phyloP scores from a whole-genome alignment of 805 yeast genomes.

The Candida ulmi region DNA sequence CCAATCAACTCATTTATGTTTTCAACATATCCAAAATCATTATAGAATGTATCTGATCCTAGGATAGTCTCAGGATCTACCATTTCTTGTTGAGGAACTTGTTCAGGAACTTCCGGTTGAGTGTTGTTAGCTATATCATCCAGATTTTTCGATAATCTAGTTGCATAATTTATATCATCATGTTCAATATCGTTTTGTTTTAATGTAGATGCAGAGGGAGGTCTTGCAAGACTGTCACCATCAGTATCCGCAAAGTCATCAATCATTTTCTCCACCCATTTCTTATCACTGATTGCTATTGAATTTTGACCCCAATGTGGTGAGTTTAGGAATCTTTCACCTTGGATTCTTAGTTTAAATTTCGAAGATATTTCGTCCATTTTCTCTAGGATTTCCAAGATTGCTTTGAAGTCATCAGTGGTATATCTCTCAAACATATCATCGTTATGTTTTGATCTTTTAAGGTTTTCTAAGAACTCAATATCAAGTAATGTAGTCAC shows the following conservation, averaged over 20 bases:
- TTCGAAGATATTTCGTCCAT: constrained; percentile 7
- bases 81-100: too few species aligned
- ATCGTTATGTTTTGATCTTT: constrained; percentile 10
- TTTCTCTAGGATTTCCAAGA: constrained; percentile 3
- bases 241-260: constrained; percentile 4
- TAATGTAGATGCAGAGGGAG: not conserved
- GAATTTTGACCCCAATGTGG: constrained; percentile 6
- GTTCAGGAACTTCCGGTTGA: too few species aligned
- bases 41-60: not conserved
- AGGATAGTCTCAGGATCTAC: too few species aligned
- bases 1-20: not conserved
- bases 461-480: constrained; percentile 8
- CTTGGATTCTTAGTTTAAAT: not conserved
- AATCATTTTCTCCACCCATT: constrained; percentile 20
- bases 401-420: constrained; percentile 7
- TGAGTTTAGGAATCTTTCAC: not conserved
- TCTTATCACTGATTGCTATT: constrained; percentile 13
- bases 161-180: too few species aligned
- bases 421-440: constrained; percentile 11
- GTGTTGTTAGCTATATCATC: too few species aligned
- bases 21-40: not conserved
- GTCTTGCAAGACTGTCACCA: not conserved
- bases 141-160: too few species aligned
- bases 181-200: too few species aligned
- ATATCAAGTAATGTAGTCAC: constrained; percentile 4